phyloP scores from a whole-genome alignment of 163 green algal genomes.

The Scenedesmus sp. region DNA sequence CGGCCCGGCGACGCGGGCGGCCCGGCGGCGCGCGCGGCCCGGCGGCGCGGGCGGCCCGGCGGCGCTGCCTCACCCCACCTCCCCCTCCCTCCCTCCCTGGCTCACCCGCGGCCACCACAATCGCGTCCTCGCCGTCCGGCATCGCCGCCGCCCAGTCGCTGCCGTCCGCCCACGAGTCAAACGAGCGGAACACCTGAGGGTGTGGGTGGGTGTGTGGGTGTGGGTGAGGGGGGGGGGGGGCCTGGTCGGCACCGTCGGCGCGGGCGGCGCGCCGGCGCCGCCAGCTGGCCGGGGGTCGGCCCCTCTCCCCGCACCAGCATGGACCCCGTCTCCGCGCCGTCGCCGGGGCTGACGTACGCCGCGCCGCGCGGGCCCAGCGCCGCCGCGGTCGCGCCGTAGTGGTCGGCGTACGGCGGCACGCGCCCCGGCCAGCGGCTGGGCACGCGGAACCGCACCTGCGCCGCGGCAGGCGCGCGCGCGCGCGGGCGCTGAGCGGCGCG shows the following conservation, averaged over 20 bases:
- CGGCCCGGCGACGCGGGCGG: no score
- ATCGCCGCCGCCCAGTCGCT: conserved; percentile 79
- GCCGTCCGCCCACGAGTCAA: conserved; percentile 79
- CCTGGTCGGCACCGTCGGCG: no score
- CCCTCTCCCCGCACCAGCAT: conserved; percentile 11
- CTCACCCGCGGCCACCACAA: conserved; percentile 53
- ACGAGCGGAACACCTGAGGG: conserved; percentile 73
- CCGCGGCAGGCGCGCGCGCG: neutral
- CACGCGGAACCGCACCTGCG: conserved; percentile 87
- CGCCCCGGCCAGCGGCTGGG: conserved; percentile 46
- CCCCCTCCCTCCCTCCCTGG: no score
- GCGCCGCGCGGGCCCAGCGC: conserved; percentile 71
- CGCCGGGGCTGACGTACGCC: conserved; percentile 63
- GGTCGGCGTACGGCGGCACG: conserved; percentile 85
- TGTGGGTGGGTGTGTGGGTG: neutral
- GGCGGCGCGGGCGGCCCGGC: neutral
- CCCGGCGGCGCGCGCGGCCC: no score
- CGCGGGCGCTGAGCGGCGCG: no score
- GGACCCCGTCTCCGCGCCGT: neutral
- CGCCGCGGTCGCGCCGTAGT: conserved; percentile 81
- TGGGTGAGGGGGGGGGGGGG: neutral
- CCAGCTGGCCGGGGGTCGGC: neutral
- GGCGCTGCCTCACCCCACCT: no score
- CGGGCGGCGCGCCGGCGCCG: neutral
- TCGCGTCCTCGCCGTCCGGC: conserved; percentile 57